Base-by-base conservation (phyloP, 306 rosid species). In the Citrullus amarus region DNA sequence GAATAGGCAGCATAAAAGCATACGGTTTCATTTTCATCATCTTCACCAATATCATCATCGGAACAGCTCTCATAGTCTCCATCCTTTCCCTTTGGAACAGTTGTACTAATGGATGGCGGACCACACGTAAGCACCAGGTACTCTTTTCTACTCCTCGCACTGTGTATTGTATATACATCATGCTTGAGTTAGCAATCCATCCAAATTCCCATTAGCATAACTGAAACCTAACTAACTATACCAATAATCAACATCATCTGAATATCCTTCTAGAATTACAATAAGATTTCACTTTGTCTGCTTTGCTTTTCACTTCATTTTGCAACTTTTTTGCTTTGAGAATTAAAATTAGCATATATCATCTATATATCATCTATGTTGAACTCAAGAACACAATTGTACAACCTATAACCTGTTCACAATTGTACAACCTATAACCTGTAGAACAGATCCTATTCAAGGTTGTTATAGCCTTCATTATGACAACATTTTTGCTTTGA, bases 121-220 rank as follows among this genome's bases (percentile, higher is more conserved):
- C 97, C 97, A 78, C 95, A 95, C 0, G 96, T 85, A 55, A 95
- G 96, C 79, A 92, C 93, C 70, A 95, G 91, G 86, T 87, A 95
- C 81, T 95, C 98, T 84, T 92, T 95, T 78, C 93, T 85, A 81
- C 34, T 95, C 89, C 91, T 95, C 44, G 97, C 18, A 83, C 98
- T 95, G 79, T 65, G 48, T 82, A 6, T 22, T 30, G 10, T 9
- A 43, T 9, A 43, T 48, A 70, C 11, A 78, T 43, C 88, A 66
- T 77, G 75, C 68, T 39, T 43, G 30, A 51, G 82, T 86, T 76
- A 85, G 88, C 12, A 1, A 28, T 50, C 59, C 51, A 72, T 44
- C 43, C 14, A 10, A 28, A 51, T 12, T 44, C 77, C 20, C 59
- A 48, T 22, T 22, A 71, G 5, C 39, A 46, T 34, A 7, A 63